A percentile compares a stretch with the other conserved stretches of the same genome.
Evolutionary conservation across 2,329 filamentous ascomycete species (phyloP).

Genomic region (Fusarium sp.): DNA sequence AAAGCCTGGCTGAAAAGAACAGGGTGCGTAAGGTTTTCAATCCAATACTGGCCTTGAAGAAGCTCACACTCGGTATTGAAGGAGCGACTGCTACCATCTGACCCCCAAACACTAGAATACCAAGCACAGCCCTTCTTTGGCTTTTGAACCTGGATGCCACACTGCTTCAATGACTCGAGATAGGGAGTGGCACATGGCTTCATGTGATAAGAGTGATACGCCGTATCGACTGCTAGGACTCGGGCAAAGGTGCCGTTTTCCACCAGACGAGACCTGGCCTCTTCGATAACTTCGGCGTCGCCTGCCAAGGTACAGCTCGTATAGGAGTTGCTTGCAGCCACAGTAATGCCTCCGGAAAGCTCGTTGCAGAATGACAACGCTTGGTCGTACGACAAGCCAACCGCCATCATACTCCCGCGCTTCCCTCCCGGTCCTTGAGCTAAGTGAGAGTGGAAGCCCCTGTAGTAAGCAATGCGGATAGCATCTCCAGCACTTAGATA

Average conservation of each 20-base stretch:
- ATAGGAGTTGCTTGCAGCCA: neutral
- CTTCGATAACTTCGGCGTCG: neutral
- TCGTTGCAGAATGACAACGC: neutral
- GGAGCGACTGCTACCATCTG: neutral
- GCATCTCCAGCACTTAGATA: slow-evolving; percentile 34
- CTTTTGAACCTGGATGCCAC: neutral
- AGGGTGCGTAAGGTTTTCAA: neutral
- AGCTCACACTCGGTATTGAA: neutral
- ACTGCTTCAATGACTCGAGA: neutral
- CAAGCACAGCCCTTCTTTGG: neutral
- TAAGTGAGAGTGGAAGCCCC: slow-evolving; percentile 31
- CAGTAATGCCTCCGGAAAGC: neutral
- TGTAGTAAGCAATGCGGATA: slow-evolving; percentile 45
- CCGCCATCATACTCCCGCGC: neutral
- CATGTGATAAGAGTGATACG: neutral
- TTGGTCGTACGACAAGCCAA: neutral
- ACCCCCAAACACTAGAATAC: neutral
- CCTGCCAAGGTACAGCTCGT: neutral
- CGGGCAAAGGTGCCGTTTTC: neutral
- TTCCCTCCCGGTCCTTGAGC: neutral
- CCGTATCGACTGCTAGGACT: neutral
- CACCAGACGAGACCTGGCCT: neutral
- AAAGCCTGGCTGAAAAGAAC: neutral
- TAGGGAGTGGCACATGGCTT: neutral
- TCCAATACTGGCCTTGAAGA: neutral